Conservation (phyloP, 805 yeast species). For the Ogataea glucozyma region DNA sequence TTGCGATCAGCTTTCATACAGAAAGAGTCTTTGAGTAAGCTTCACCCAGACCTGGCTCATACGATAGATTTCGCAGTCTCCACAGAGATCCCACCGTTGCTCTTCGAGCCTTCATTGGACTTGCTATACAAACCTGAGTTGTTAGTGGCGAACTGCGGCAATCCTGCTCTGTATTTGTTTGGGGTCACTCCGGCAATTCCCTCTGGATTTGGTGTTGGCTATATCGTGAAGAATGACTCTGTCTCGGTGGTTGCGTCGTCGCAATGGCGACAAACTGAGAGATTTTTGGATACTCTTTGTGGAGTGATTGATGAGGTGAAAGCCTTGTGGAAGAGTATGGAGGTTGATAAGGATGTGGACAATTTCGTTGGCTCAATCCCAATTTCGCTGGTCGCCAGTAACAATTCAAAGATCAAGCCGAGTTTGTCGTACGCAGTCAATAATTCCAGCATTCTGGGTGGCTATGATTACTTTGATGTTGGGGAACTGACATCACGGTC, state of each 20-base stretch:
- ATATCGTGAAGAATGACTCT: conserved; percentile 52
- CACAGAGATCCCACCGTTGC: conserved; percentile 40
- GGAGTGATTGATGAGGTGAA: conserved; percentile 50
- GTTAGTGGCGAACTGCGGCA: conserved; percentile 56
- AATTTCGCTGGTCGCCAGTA: conserved; percentile 34
- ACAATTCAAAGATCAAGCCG: conserved; percentile 22
- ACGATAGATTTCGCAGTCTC: conserved; percentile 25
- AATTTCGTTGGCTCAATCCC: conserved; percentile 35
- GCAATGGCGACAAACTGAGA: conserved; percentile 59
- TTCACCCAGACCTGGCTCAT: conserved; percentile 45
- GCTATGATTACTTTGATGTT: conserved; percentile 62
- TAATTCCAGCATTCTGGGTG: conserved; percentile 48
- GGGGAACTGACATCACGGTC: conserved; percentile 54
- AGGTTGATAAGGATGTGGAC: conserved; percentile 24
- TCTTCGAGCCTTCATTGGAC: conserved; percentile 45
- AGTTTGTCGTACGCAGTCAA: conserved; percentile 7
- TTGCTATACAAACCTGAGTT: conserved; percentile 38
- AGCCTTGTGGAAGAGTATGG: conserved; percentile 34
- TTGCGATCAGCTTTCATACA: conserved; percentile 56
- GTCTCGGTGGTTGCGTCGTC: conserved; percentile 53
- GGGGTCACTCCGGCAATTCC: conserved; percentile 63
- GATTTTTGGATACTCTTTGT: conserved; percentile 54
- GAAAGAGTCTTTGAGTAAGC: conserved; percentile 44
- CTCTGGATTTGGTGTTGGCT: conserved; percentile 60
- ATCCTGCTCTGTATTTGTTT: conserved; percentile 56